A percentile compares a stretch with the other conserved stretches of the same genome.
Conservation (phyloP, 129 eudicot species). For the Silybum marianum region DNA sequence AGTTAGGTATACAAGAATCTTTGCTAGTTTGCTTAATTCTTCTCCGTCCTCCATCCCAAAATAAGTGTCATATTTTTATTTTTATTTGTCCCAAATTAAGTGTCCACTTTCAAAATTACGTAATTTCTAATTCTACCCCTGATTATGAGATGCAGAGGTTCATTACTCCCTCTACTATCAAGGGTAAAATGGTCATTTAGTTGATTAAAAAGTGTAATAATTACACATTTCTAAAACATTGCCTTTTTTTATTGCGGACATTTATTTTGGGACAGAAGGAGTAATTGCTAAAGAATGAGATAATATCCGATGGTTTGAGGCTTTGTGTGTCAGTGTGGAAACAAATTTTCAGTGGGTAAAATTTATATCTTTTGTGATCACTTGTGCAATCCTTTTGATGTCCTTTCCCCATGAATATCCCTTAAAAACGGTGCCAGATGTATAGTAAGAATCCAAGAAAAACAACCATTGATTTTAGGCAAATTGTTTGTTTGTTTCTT, state of each 20-base stretch:
- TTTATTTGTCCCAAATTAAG: too few species aligned
- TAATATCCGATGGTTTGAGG: neutral
- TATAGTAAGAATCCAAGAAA: constrained; percentile 1
- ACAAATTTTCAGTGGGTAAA: neutral
- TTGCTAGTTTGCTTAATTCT: too few species aligned
- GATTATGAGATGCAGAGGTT: neutral
- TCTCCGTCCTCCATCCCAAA: too few species aligned
- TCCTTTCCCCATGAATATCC: neutral
- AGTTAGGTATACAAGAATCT: too few species aligned
- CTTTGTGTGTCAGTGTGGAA: neutral
- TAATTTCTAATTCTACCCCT: neutral
- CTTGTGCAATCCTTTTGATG: neutral
- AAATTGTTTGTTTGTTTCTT: constrained; percentile 6
- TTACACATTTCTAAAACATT: neutral
- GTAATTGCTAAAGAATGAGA: neutral
- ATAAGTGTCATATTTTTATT: too few species aligned
- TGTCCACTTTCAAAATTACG: too few species aligned
- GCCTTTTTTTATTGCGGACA: neutral
- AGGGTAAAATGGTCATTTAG: neutral
- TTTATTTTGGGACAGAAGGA: neutral
- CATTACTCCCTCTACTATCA: neutral
- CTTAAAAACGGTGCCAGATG: neutral
- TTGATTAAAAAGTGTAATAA: too few species aligned
- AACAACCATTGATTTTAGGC: neutral
- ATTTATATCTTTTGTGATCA: neutral